Base-by-base conservation (phyloP, 148 eudicot genomes). In the Vaccinium corymbosum region DNA sequence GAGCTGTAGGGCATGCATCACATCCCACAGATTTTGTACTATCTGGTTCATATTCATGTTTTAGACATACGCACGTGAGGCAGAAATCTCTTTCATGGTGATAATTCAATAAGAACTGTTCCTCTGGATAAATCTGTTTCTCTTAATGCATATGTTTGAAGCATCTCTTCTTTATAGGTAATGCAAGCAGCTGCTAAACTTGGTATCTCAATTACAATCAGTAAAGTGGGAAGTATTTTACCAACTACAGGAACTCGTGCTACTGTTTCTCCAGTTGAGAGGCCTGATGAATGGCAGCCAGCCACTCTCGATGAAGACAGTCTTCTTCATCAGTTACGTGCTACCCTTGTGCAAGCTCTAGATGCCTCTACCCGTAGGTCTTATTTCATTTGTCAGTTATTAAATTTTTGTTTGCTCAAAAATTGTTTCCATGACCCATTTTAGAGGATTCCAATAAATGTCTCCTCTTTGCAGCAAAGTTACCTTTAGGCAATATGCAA, bases 121-220 rank as follows among this genome's bases (percentile, higher is more conserved):
- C 64, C 42, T 72, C 77, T 27, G 42, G 72, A 27, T 80, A 55
- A 46, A 42, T 79, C 5, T 42, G 42, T 22, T 78, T 29, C 7
- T 22, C 35, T n/a, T 72, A 22, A 22, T 73, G 51, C 55, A 9
- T 72, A 61, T 1, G 49, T 22, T 85, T 16, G 74, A 9, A 14
- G 55, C 29, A 73, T 46, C 80, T 85, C 72, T 29, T 74, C 52
- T 59, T 87, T 70, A 16, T 86, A 96, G 99, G 98, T 94, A 76
- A 94, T 92, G 97, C 87, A 93, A 87, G 90, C 95, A 73, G 94
- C 98, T 89, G 87, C 94, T 73, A 91, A 91, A 84, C 92, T 94
- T 80, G 93, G 95, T 57, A 84, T 93, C 86, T 85, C 94, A 59
- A 81, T 96, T 79, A 91, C 91, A 81, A 84, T 93, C 79, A 91